Percentiles rank a stretch among this genome's conserved stretches.
These are phyloP conservation scores for Angomonas ambiguus DNA, from an alignment of 208 protist genomes.

Conservation along the genomic window DNA sequence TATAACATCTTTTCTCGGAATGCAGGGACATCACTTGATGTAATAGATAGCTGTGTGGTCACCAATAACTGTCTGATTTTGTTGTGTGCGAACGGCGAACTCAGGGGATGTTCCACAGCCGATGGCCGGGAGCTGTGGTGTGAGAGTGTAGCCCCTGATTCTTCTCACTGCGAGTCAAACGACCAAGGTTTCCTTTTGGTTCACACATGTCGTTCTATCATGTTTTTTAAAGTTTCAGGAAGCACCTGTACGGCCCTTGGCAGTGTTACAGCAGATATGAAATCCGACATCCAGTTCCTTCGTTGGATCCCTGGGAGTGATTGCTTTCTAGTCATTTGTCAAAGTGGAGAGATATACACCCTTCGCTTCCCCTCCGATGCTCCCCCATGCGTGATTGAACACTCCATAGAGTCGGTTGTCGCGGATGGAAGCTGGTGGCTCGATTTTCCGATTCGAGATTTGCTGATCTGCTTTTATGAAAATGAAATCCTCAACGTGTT, in stretches of 20 bases:
- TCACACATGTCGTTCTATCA: slow-evolving; percentile 1
- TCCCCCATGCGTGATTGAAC: slow-evolving; percentile 9
- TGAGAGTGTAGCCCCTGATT: neutral
- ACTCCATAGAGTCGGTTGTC: slow-evolving; percentile 34
- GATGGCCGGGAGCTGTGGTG: slow-evolving; percentile 8
- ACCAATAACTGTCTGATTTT: neutral
- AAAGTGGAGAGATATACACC: slow-evolving; percentile 63
- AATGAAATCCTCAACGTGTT: slow-evolving; percentile 58
- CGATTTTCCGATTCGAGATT: slow-evolving; percentile 65
- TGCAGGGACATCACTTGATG: neutral
- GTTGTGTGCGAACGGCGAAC: neutral
- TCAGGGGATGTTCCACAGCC: neutral
- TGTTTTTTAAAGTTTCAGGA: slow-evolving; percentile 12
- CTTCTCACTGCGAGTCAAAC: slow-evolving; percentile 3
- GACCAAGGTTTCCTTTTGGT: neutral
- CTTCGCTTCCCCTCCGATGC: slow-evolving; percentile 25
- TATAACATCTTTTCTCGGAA: neutral
- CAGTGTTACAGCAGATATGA: slow-evolving; percentile 17
- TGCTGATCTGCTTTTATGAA: slow-evolving; percentile 44
- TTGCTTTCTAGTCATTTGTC: slow-evolving; percentile 40
- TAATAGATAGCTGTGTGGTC: neutral
- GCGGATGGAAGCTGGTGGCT: slow-evolving; percentile 55
- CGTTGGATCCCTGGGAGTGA: slow-evolving; percentile 29
- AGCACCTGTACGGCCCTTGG: slow-evolving; percentile 11
- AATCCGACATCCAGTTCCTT: slow-evolving; percentile 21